phyloP scores from a whole-genome alignment of 768 basidiomycete species.

The Podaxis sp. region DNA sequence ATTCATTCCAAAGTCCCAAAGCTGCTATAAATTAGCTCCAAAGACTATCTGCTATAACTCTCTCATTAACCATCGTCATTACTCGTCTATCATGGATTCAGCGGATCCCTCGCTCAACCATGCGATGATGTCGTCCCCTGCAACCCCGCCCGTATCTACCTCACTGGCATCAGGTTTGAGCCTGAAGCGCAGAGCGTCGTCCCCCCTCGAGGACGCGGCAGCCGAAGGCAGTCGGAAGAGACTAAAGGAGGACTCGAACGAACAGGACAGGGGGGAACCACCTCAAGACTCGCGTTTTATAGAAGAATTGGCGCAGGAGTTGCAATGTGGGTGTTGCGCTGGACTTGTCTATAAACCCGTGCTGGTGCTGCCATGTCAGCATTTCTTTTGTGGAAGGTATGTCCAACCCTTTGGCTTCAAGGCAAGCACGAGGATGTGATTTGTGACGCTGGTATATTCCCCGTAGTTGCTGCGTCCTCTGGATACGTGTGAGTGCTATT shows the following conservation, averaged over 20 bases:
- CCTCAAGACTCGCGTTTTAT: conserved; percentile 36
- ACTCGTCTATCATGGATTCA: conserved; percentile 14
- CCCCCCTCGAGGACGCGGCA: conserved; percentile 52
- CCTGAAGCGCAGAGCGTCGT: conserved; percentile 62
- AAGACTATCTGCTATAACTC: conserved; percentile 4
- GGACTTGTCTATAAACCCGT: conserved; percentile 82
- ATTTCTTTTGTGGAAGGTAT: conserved; percentile 91
- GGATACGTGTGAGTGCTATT: conserved; percentile 71
- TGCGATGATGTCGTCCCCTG: not conserved
- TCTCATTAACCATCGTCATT: not conserved
- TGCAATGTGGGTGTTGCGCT: conserved; percentile 85
- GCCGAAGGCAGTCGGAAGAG: conserved; percentile 57
- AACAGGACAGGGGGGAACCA: not conserved
- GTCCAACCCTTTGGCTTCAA: conserved; percentile 15
- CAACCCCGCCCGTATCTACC: conserved; percentile 15
- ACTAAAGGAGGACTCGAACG: conserved; percentile 46
- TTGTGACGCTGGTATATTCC: conserved; percentile 4
- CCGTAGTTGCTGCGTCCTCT: conserved; percentile 73
- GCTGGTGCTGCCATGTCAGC: conserved; percentile 80
- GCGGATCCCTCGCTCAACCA: conserved; percentile 11
- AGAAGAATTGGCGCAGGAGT: conserved; percentile 68
- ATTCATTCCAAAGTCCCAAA: conserved; percentile 5
- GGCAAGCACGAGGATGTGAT: conserved; percentile 3
- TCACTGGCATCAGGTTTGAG: conserved; percentile 20
- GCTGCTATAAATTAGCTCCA: conserved; percentile 11